Evolutionary conservation across 495 filamentous ascomycete species (phyloP), one percentile per base, ranked within the genome.

Genomic region (Tuber umbilicatum): DNA sequence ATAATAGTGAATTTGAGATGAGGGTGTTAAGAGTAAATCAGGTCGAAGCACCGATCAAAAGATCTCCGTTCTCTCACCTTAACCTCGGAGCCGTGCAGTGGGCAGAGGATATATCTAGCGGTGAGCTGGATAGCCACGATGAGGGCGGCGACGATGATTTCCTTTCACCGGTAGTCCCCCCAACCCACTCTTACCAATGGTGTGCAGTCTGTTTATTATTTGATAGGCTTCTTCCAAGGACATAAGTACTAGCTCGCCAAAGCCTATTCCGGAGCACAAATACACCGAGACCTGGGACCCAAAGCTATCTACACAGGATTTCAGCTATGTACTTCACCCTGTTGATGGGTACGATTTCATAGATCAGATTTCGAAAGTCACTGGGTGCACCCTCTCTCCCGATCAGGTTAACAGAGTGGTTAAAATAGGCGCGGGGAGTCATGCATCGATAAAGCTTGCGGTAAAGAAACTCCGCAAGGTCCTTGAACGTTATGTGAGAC

Each of bases 401-500:
- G 70, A 80, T 67, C 72, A 74, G 73, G 73, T 71, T 19, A 76
- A 77, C 45, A 80, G 70, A 43, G 80, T 74, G 38, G 73, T 80
- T 19, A 77, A 74, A n/a, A 80, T 80, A 38, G 77, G 77, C 9
- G 77, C 78, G 40, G 74, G 70, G 16, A 76, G 38, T 42, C 78
- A 70, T 41, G 31, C 35, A 23, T 43, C 69, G 10, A 71, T 80
- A 47, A 75, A 80, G 40, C 74, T 68, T 50, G 78, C 42, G 9
- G 19, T 80, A 6, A 80, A 47, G 39, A 80, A 80, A 68, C 77
- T 80, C 14, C 64, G 72, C 50, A 80, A 80, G 55, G 73, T 80
- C n/a, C 70, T 80, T 69, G 77, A 80, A 35, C 78, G 80, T n/a
- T 80, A 76, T 47, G 78, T 80, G 73, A 73, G 78, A 42, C 27